Conservation (phyloP, 176 grass and related monocot species). For the Raddia distichophylla region DNA sequence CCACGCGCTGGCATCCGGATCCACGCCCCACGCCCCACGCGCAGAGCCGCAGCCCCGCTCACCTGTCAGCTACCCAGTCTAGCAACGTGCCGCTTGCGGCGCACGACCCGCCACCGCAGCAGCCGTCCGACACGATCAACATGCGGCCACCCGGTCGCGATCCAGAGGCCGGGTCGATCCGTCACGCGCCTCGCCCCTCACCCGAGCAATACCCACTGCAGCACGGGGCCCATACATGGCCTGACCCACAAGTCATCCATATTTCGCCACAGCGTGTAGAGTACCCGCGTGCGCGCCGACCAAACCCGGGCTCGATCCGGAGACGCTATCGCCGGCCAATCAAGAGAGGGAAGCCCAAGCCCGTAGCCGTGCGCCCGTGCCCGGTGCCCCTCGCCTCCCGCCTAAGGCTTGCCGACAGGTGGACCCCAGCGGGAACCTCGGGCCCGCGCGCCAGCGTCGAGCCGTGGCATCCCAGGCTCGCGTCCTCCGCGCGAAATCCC, state of each 20-base stretch:
- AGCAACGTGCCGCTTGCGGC: not conserved
- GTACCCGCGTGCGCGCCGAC: not conserved
- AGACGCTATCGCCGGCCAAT: not conserved
- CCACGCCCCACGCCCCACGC: too few relatives aligned
- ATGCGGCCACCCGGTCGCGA: not conserved
- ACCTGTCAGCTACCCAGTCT: not conserved
- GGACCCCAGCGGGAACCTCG: not conserved
- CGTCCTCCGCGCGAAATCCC: not conserved
- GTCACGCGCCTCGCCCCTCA: not conserved
- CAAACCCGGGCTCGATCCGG: not conserved
- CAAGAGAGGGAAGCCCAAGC: not conserved
- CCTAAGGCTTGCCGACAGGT: not conserved
- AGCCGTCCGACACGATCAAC: not conserved
- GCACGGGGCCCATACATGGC: not conserved
- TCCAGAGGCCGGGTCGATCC: too few relatives aligned
- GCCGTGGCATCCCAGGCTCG: conserved; percentile 31
- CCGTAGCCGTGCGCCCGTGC: too few relatives aligned
- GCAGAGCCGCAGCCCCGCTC: fast-evolving
- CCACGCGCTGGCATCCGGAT: not conserved
- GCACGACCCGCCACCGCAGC: not conserved
- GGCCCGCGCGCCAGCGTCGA: conserved; percentile 28
- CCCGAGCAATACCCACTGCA: not conserved
- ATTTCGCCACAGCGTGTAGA: not conserved
- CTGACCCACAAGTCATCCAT: not conserved
- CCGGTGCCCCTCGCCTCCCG: not conserved